Percentiles rank a stretch among this genome's conserved stretches.
Conservation (phyloP, 2,329 filamentous ascomycete species). For the Cytospora chrysosperma region DNA sequence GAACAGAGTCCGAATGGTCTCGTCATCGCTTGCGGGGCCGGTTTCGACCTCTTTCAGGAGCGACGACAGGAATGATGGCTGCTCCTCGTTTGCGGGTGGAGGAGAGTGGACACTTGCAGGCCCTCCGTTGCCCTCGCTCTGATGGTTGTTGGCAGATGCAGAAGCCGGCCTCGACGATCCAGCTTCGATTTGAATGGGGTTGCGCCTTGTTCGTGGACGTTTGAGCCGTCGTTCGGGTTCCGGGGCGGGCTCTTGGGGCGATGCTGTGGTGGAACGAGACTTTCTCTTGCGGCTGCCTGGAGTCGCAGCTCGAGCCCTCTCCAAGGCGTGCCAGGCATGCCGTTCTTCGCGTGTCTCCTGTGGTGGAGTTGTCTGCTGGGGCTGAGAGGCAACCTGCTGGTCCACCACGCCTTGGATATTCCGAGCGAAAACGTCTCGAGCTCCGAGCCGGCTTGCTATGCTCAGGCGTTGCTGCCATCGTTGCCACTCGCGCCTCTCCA, state of each 20-base stretch:
- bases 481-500: conserved; percentile 56
- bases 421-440: conserved; percentile 68
- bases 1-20: conserved; percentile 45
- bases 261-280: conserved; percentile 65
- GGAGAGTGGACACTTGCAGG: conserved; percentile 30
- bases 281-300: conserved; percentile 71
- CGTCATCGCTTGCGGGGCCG: conserved; percentile 58
- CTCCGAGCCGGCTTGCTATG: conserved; percentile 78
- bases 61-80: conserved; percentile 81
- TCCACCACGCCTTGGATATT: conserved; percentile 58
- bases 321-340: conserved; percentile 86
- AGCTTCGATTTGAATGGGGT: conserved; percentile 50
- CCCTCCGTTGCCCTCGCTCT: conserved; percentile 22
- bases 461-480: conserved; percentile 83
- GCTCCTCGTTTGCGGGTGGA: conserved; percentile 42
- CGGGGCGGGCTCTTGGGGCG: conserved; percentile 65
- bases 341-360: conserved; percentile 74
- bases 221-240: conserved; percentile 83
- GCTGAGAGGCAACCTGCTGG: conserved; percentile 46
- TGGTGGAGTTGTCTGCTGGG: conserved; percentile 46
- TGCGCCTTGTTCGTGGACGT: conserved; percentile 75
- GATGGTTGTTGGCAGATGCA: conserved; percentile 23
- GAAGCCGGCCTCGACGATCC: conserved; percentile 36
- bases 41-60: conserved; percentile 84
- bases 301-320: conserved; percentile 64